Percentiles rank a stretch among this genome's conserved stretches.
These are phyloP conservation scores for Camillea tinctor DNA, from an alignment of 2,329 filamentous ascomycete species.

Conservation along the genomic window DNA sequence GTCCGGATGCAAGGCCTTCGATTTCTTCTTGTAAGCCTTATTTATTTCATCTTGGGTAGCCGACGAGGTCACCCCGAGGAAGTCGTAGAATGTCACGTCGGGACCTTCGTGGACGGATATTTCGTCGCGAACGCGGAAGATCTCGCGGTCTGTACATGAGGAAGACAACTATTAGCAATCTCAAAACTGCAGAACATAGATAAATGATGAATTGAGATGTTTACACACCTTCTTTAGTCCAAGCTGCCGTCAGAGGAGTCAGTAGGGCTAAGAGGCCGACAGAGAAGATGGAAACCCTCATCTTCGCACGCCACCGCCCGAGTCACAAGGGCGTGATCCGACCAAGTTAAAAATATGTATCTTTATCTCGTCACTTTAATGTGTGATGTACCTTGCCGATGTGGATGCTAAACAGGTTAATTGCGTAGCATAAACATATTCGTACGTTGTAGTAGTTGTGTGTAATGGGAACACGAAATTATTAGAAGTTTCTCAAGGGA, in stretches of 20 bases:
- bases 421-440: background rate
- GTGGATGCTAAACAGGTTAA: background rate
- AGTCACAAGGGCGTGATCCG: background rate
- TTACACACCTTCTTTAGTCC: constrained; percentile 77
- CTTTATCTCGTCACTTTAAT: background rate
- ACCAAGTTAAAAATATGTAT: background rate
- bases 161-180: too few relatives aligned
- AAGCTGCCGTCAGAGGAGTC: constrained; percentile 67
- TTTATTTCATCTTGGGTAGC: constrained; percentile 86
- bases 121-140: constrained; percentile 93
- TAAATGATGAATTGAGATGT: background rate
- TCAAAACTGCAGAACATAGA: background rate
- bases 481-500: too few relatives aligned
- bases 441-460: background rate
- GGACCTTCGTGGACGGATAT: constrained; percentile 71
- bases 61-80: constrained; percentile 71
- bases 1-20: constrained; percentile 83
- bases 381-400: background rate
- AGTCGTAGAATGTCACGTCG: constrained; percentile 90
- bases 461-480: background rate
- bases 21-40: constrained; percentile 90
- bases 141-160: constrained; percentile 77
- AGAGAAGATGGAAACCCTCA: constrained; percentile 69
- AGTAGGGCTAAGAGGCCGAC: constrained; percentile 69
- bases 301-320: constrained; percentile 46